Percentiles rank a stretch among this genome's conserved stretches.
phyloP scores from a whole-genome alignment of 2,329 filamentous ascomycete genomes.

The Lecanosticta acicola region DNA sequence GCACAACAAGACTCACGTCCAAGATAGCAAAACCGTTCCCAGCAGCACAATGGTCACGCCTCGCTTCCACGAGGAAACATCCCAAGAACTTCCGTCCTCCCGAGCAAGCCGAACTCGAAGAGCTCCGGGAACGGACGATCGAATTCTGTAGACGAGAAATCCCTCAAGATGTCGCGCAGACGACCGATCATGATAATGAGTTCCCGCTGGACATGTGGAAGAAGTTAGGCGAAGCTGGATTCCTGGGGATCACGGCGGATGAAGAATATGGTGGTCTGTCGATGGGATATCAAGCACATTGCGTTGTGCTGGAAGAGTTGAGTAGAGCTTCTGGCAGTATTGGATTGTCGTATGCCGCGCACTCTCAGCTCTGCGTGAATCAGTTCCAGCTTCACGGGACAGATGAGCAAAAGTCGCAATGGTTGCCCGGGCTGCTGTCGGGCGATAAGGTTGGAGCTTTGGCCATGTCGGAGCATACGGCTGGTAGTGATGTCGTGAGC shows the following conservation, averaged over 20 bases:
- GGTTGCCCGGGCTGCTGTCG: constrained; percentile 73
- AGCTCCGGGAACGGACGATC: constrained; percentile 76
- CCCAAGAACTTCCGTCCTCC: constrained; percentile 64
- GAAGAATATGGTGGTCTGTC: constrained; percentile 84
- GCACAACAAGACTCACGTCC: not conserved
- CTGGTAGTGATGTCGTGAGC: constrained; percentile 88
- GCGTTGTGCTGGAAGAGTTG: constrained; percentile 90
- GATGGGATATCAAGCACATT: constrained; percentile 96
- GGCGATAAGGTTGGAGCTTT: constrained; percentile 79
- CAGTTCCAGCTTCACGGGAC: constrained; percentile 88
- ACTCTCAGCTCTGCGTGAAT: constrained; percentile 94
- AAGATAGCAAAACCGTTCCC: constrained; percentile 3
- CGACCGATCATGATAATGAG: constrained; percentile 77
- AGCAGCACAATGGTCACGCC: constrained; percentile 26
- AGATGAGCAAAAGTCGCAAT: constrained; percentile 69
- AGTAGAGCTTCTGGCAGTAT: constrained; percentile 75
- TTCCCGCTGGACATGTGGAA: constrained; percentile 91
- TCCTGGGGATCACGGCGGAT: constrained; percentile 88
- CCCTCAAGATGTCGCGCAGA: constrained; percentile 70
- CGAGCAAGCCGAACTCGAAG: constrained; percentile 64
- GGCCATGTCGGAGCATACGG: constrained; percentile 90
- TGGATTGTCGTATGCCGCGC: constrained; percentile 87
- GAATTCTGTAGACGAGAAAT: constrained; percentile 88
- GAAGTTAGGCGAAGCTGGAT: constrained; percentile 83
- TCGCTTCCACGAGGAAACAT: constrained; percentile 61